These are phyloP conservation scores for Solanum pennellii DNA, from an alignment of 257 asterid species.

Conservation along the genomic window DNA sequence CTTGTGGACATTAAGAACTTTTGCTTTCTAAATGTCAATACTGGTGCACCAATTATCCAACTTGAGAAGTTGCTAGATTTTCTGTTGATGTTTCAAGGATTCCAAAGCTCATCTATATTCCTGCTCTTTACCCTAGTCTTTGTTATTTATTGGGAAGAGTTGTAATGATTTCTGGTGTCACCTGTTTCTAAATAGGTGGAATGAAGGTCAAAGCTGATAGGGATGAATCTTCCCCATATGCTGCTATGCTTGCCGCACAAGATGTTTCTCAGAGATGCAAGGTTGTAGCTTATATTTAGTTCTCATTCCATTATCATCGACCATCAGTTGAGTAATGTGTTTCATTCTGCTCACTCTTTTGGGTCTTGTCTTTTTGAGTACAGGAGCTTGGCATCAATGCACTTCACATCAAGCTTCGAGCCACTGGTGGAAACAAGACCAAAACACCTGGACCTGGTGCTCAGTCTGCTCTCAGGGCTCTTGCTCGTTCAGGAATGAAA, in stretches of 20 bases:
- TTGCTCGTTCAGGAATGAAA: slow-evolving; percentile 1
- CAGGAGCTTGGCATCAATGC: slow-evolving; percentile 1
- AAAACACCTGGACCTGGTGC: slow-evolving; percentile 1
- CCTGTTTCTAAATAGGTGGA: neutral
- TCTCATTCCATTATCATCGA: neutral
- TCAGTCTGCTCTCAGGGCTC: slow-evolving; percentile 2
- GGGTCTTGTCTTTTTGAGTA: neutral
- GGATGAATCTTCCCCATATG: slow-evolving; percentile 1
- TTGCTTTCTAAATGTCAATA: neutral
- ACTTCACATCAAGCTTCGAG: neutral
- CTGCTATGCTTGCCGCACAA: slow-evolving; percentile 1
- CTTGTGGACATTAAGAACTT: neutral
- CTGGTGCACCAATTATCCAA: neutral
- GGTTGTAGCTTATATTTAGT: neutral
- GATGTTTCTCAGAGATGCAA: neutral
- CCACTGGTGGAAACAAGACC: neutral
- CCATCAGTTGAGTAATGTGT: neutral
- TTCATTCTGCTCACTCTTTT: neutral
- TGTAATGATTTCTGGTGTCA: neutral
- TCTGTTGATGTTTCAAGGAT: neutral
- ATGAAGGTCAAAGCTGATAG: neutral
- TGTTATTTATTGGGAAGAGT: neutral
- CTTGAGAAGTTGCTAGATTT: neutral
- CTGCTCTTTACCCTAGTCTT: neutral
- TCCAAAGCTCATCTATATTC: neutral